Evolutionary conservation across 202 grass and related monocot species (phyloP), one percentile per base, ranked within the genome.

Genomic region (Schoenoplectus triqueter): DNA sequence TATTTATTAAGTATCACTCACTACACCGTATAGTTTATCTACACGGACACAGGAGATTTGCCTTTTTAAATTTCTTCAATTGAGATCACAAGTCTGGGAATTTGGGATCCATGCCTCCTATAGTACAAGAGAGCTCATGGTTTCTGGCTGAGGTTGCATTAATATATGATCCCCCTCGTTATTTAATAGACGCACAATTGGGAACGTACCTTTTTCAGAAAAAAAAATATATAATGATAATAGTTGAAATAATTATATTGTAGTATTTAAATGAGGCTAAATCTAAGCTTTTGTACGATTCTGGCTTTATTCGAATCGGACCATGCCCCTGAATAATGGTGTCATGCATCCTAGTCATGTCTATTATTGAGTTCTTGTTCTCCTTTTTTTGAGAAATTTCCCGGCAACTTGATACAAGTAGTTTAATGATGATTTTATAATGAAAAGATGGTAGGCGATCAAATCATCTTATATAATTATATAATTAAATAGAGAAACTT

Each of bases 111-210:
- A 56, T 50, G 69, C n/a, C 46, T 72, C 15, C 70, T 22, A 3
- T 20, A 54, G 18, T 74, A 76, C 50, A 56, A 40, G 10, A 56
- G 18, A 54, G 10, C 73, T 77, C 73, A 77, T 56, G 11, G 50
- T 57, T 77, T 72, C 69, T 2, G 45, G 69, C 45, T 72, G 69
- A 72, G 69, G 1, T 10, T 72, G 69, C 44, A 72, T 47, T 8
- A 46, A 9, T 47, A 49, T 72, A n/a, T 72, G 69, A 48, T 72
- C 19, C 73, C 73, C 18, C 5, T 7, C 40, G 3, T 77, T 40
- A 77, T 77, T 77, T 77, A 77, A 40, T 76, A 22, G 20, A 76
- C 39, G 72, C 49, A 10, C 54, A 39, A 21, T 56, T 76, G 20
- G 11, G 0, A 5, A 72, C 9, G 5, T 48, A 15, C 51, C 51